phyloP scores from a whole-genome alignment of 768 basidiomycete genomes.

The Imleria badia region DNA sequence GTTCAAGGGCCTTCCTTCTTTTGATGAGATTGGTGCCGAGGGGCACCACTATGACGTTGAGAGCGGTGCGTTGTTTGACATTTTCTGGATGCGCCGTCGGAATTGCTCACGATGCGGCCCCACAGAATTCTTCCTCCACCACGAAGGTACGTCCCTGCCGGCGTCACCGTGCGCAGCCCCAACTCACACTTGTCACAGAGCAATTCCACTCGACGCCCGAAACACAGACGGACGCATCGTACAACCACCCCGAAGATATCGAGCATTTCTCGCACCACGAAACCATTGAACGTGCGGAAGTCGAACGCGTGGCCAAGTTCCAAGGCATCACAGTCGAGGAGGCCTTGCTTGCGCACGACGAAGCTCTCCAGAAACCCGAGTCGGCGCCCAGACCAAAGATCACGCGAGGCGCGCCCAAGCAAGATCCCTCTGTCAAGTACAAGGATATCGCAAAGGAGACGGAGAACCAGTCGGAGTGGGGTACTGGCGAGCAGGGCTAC shows the following conservation, averaged over 20 bases:
- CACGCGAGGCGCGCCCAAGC: slow-evolving; percentile 57
- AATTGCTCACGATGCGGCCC: background rate
- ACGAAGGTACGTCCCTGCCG: slow-evolving; percentile 77
- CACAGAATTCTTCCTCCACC: slow-evolving; percentile 91
- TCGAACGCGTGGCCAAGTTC: slow-evolving; percentile 77
- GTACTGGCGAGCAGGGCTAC: slow-evolving; percentile 68
- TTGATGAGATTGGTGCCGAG: slow-evolving; percentile 80
- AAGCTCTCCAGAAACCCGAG: slow-evolving; percentile 21
- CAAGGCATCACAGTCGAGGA: slow-evolving; percentile 82
- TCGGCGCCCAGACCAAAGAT: slow-evolving; percentile 47
- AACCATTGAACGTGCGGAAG: slow-evolving; percentile 79
- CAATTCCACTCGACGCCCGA: slow-evolving; percentile 94
- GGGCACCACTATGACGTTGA: slow-evolving; percentile 94
- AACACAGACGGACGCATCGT: slow-evolving; percentile 94
- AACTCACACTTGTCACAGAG: slow-evolving; percentile 44
- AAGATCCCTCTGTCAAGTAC: slow-evolving; percentile 65
- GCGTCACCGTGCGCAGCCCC: background rate
- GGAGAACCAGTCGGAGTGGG: slow-evolving; percentile 64
- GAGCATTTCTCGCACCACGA: slow-evolving; percentile 94
- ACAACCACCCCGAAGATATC: slow-evolving; percentile 88
- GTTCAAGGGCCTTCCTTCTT: slow-evolving; percentile 75
- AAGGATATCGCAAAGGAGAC: slow-evolving; percentile 54
- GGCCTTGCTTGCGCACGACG: slow-evolving; percentile 54
- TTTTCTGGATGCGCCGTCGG: background rate
- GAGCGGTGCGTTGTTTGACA: slow-evolving; percentile 57